Evolutionary conservation across 306 rosid genomes (phyloP), one percentile per base, ranked within the genome.

Genomic region (Vigna trinervia): DNA sequence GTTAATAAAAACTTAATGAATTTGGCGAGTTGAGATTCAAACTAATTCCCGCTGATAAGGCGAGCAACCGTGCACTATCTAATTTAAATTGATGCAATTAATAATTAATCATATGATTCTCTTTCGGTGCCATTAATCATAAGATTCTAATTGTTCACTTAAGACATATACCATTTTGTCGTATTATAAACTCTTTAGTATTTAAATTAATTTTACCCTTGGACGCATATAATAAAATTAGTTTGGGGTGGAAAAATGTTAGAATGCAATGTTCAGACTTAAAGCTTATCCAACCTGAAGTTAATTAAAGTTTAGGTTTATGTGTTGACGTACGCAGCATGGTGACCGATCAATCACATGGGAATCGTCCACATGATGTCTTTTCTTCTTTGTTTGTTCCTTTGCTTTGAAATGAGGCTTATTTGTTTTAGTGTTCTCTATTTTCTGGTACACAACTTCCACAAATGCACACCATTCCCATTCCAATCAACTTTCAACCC

Each of bases 11-110:
- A 1, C 63, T 34, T 36, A 17, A 75, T 75, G 36, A 75, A 62
- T 32, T 17, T 30, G 36, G 26, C 57, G 46, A 48, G 54, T 22
- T 47, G 6, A 20, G 38, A 58, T 17, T 32, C 4, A 63, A 67
- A 60, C 65, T 47, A 73, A 82, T 84, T 85, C 19, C 19, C 87
- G 90, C 71, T 79, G 64, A 74, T 82, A 54, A 57, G 43, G 43
- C 84, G 84, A 81, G 69, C 79, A 69, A 73, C 70, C 76, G 45
- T 73, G 83, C 46, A 67, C 45, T 52, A 19, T 3, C 26, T 65
- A 66, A 60, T 64, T 43, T 46, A 15, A 73, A 39, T 53, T 22
- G 12, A 52, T 65, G 53, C 51, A 0, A 73, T 9, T 30, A 60
- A 46, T 62, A 34, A 19, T 17, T 71, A 73, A 71, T 52, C 15